Base-by-base conservation (phyloP, 2,329 filamentous ascomycete genomes). In the Colletotrichum sp. region DNA sequence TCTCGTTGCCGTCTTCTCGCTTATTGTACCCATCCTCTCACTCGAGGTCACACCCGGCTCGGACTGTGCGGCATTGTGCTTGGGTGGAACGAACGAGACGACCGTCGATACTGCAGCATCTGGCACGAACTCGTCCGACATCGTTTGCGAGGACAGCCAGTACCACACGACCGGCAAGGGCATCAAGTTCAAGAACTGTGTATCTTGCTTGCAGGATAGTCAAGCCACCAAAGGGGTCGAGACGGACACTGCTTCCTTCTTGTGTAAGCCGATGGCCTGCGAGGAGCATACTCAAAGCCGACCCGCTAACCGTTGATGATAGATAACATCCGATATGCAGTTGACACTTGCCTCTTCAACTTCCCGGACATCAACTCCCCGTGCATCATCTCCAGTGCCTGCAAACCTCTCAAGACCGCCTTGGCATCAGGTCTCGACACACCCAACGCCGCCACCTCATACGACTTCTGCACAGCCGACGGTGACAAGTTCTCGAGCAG, bases 11-110 rank as follows among this genome's bases (percentile, higher is more conserved):
- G 57, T 79, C 3, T 61, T 80, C 49, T 72, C 80, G 44, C 57
- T 82, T 25, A 27, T 72, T 16, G 63, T 75, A n/a, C 22, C 71
- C 49, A 70, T 62, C 5, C 15, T 63, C 13, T 85, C 85, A 4
- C 82, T 91, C 5, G 83, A 89, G 69, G 87, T 91, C 3, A 87
- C 89, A 2, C 88, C 90, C 1, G 87, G 87, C 12, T 92, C 90
- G 0, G 79, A 84, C 12, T 92, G 90, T 79, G 85, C 89, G 1
- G 81, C 86, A 0, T 74, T 87, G 3, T 92, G 90, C 71, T 79
- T 89, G 6, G 85, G 89, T 74, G 82, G 83, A 4, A 73, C 80
- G 0, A 81, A 83, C 15, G 80, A 79, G 12, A 82, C 88, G 72
- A 69, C 80, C 0, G 78, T 82, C 36, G 81, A 85, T 25, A 78